phyloP scores from a whole-genome alignment of 2,329 filamentous ascomycete genomes.

The Rhytidhysteron rufulum region DNA sequence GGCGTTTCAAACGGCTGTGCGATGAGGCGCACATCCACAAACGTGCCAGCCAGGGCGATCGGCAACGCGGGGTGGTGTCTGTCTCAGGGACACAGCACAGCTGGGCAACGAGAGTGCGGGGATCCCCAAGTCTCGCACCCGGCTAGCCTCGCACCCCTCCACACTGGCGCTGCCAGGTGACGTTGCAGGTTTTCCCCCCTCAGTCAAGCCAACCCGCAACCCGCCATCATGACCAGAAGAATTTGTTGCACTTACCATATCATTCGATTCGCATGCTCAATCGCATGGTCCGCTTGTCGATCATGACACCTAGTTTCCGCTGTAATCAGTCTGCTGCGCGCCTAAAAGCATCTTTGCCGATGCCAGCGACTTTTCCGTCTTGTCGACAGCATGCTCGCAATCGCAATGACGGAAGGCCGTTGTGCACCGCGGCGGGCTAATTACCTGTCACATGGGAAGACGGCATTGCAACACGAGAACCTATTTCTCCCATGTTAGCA shows the following conservation, averaged over 20 bases:
- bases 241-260: slow-evolving; percentile 53
- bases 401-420: neutral
- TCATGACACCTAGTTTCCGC: slow-evolving; percentile 71
- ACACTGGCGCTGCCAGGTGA: slow-evolving; percentile 5
- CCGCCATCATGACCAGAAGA: slow-evolving; percentile 1
- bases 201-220: too few species aligned
- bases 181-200: slow-evolving; percentile 1
- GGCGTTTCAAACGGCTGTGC: too few species aligned
- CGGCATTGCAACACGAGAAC: slow-evolving; percentile 55
- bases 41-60: too few species aligned
- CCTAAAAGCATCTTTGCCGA: neutral
- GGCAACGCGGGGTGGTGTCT: too few species aligned
- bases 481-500: too few species aligned
- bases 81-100: too few species aligned
- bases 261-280: slow-evolving; percentile 82
- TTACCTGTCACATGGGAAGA: slow-evolving; percentile 55
- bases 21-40: slow-evolving; percentile 6
- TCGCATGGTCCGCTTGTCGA: slow-evolving; percentile 63
- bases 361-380: too few species aligned
- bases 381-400: too few species aligned
- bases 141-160: too few species aligned
- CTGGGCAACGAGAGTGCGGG: neutral
- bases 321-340: slow-evolving; percentile 5
- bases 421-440: neutral
- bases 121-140: too few species aligned